Evolutionary conservation across 305 asterid species (phyloP).

Genomic region (Stenogyne calaminthoides): DNA sequence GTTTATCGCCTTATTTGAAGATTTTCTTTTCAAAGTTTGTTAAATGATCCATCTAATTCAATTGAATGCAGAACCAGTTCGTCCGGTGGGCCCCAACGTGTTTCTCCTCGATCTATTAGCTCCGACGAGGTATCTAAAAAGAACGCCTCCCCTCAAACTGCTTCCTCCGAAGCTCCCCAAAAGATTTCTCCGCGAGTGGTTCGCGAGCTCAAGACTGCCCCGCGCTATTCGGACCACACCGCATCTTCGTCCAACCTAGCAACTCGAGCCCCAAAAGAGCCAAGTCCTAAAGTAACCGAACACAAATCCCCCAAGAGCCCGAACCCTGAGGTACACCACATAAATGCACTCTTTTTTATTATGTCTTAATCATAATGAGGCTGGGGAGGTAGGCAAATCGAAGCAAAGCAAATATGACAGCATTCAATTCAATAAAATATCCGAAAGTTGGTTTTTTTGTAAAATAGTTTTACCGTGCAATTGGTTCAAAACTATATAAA

Average conservation of each 20-base stretch:
- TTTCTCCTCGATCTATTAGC: constrained; percentile 54
- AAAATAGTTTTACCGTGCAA: too few relatives aligned
- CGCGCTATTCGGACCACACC: constrained; percentile 59
- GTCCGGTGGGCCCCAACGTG: constrained; percentile 49
- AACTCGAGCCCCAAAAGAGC: constrained; percentile 52
- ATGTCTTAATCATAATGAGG: neutral
- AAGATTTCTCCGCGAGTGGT: constrained; percentile 74
- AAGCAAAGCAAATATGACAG: too few relatives aligned
- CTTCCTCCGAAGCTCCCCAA: constrained; percentile 50
- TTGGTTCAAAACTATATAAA: too few relatives aligned
- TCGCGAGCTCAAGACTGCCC: constrained; percentile 62
- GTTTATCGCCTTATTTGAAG: neutral
- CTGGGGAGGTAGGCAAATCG: too few relatives aligned
- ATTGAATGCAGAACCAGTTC: constrained; percentile 48
- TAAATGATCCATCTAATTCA: neutral
- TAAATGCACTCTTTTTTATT: neutral
- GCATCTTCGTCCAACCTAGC: constrained; percentile 58
- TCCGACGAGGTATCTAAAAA: constrained; percentile 55
- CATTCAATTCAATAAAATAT: too few relatives aligned
- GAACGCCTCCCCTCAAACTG: constrained; percentile 61
- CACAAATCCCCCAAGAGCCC: constrained; percentile 62
- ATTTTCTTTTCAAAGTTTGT: neutral
- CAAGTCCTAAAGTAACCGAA: constrained; percentile 63
- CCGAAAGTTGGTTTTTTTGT: too few relatives aligned
- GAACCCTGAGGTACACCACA: constrained; percentile 54